Evolutionary conservation across 2,329 filamentous ascomycete genomes (phyloP), one percentile per base, ranked within the genome.

Genomic region (Cercospora janseana): DNA sequence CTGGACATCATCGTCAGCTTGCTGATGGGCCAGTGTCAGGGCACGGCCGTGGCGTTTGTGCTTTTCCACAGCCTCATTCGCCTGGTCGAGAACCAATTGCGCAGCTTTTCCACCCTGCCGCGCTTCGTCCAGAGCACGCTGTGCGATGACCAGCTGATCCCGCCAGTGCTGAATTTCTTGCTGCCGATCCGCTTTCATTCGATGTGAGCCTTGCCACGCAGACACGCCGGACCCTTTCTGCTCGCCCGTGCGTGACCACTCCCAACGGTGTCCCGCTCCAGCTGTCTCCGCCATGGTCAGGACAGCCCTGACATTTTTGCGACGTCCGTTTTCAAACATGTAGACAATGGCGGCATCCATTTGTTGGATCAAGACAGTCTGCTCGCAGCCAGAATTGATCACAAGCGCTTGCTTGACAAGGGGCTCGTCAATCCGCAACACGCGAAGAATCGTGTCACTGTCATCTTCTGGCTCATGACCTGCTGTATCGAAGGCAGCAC

Each of bases 341-440:
- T 87, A 79, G 3, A 76, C 71, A 34, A 85, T 76, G 1, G 85
- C 93, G 49, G 88, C 79, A 1, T 76, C 69, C 21, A 87, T 76
- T 23, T 85, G 75, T 48, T 83, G 75, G 46, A 96, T 82, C 1
- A 98, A 75, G 4, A 95, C 80, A 6, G 85, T 82, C 67, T 96
- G 91, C 55, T 98, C 93, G 45, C 96, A 88, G 5, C 74, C 72
- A 60, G 89, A 79, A 55, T 84, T 85, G 66, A 97, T 93, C 62
- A 98, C 85, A 38, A 97, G 74, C 52, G 90, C 85, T 54, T 89
- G 86, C 42, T 83, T 83, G 15, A 96, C 85, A 34, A 87, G 71
- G 15, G 87, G 80, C 58, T 92, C 82, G 54, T 93, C 87, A 55
- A 97, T 87, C 58, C 79, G 85, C 45, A 98, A 75, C 1, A 88